Percentiles rank a stretch among this genome's conserved stretches.
phyloP scores from a whole-genome alignment of 805 yeast species.

The Metschnikowia bowlesiae region DNA sequence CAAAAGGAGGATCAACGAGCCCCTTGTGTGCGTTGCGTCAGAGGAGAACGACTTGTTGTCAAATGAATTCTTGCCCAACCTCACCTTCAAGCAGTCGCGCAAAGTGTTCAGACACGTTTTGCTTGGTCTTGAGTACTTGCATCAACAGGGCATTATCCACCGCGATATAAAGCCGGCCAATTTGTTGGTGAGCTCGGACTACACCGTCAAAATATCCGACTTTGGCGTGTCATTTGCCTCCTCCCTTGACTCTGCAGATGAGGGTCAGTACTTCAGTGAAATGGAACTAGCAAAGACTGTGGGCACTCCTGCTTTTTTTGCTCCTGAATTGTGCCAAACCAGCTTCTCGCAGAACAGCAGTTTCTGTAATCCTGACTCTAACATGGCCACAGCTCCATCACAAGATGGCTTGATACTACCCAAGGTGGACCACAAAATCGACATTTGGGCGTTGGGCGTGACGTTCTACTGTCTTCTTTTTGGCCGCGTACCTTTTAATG shows the following conservation, averaged over 20 bases:
- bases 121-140: constrained; percentile 84
- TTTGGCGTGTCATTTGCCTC: constrained; percentile 89
- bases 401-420: constrained; percentile 23
- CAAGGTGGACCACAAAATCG: constrained; percentile 75
- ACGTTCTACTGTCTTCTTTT: constrained; percentile 83
- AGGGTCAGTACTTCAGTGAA: constrained; percentile 45
- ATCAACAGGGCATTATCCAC: constrained; percentile 86
- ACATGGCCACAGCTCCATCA: neutral
- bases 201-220: constrained; percentile 87
- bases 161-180: constrained; percentile 97
- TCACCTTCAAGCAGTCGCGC: constrained; percentile 64
- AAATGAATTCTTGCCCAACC: constrained; percentile 45
- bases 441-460: constrained; percentile 97
- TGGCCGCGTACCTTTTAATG: constrained; percentile 87
- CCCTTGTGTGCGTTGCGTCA: constrained; percentile 3
- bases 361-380: constrained; percentile 1
- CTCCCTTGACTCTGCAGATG: constrained; percentile 40
- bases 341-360: constrained; percentile 2
- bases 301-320: constrained; percentile 95
- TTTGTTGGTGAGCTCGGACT: constrained; percentile 62
- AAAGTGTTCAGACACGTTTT: constrained; percentile 77
- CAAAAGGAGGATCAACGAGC: constrained; percentile 2
- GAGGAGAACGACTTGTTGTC: constrained; percentile 22
- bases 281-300: constrained; percentile 91
- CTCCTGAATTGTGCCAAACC: constrained; percentile 74